Conservation (phyloP, 495 filamentous ascomycete genomes). For the Trichoderma erinaceum region DNA sequence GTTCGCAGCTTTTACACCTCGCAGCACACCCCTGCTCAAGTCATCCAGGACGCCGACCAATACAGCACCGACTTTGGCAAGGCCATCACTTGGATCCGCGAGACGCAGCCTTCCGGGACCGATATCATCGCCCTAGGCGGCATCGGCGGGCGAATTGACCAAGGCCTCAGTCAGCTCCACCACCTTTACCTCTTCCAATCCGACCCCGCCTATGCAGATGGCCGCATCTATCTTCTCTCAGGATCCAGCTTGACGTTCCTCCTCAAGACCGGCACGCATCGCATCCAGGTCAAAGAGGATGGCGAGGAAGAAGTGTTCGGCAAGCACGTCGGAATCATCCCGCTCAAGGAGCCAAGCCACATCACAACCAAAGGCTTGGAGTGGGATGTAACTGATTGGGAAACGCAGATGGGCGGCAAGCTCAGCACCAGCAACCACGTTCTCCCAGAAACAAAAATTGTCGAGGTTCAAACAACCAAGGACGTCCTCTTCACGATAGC, state of each 20-base stretch:
- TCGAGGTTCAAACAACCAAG: slow-evolving; percentile 57
- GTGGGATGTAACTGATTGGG: slow-evolving; percentile 82
- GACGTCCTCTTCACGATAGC: slow-evolving; percentile 85
- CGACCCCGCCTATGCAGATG: slow-evolving; percentile 36
- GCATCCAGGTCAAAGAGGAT: slow-evolving; percentile 54
- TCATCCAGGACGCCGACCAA: slow-evolving; percentile 68
- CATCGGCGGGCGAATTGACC: slow-evolving; percentile 84
- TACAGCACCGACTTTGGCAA: slow-evolving; percentile 71
- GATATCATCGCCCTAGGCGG: slow-evolving; percentile 71
- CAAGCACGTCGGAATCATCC: slow-evolving; percentile 78
- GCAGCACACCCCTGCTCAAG: slow-evolving; percentile 36
- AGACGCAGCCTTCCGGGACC: slow-evolving; percentile 21
- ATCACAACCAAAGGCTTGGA: slow-evolving; percentile 76
- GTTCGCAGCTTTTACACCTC: slow-evolving; percentile 55
- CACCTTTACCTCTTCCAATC: slow-evolving; percentile 60
- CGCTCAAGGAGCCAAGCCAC: slow-evolving; percentile 61
- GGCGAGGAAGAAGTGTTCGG: slow-evolving; percentile 42
- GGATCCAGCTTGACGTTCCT: slow-evolving; percentile 76
- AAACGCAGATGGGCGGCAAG: slow-evolving; percentile 73
- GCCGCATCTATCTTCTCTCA: slow-evolving; percentile 64
- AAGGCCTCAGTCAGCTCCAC: slow-evolving; percentile 81
- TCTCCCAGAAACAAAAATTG: slow-evolving; percentile 38
- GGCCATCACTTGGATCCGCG: slow-evolving; percentile 48
- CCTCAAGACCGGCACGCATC: slow-evolving; percentile 59
- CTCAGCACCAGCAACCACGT: slow-evolving; percentile 94